Evolutionary conservation across 2,329 filamentous ascomycete species (phyloP), one percentile per base, ranked within the genome.

Genomic region (Rugonectria rugulosa): DNA sequence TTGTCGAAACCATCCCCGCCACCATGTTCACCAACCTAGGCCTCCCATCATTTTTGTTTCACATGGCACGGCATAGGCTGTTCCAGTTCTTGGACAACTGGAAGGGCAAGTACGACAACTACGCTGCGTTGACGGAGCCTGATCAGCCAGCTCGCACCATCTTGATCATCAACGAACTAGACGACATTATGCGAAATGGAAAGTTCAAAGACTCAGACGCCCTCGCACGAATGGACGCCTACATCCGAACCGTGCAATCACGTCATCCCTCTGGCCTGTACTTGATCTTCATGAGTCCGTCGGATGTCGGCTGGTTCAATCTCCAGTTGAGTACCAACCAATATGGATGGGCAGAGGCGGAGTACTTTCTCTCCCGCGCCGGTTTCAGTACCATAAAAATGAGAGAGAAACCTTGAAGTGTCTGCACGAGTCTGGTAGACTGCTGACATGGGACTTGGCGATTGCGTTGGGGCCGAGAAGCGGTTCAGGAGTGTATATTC

Each of bases 1-100:
- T n/a, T 2, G 49, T 52, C 17, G 40, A 53, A 6, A 21, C 40
- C 17, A 17, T 45, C 4, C 41, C 41, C 17, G 32, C 49, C n/a
- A 19, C 41, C 14, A 11, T 10, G 10, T 20, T 43, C 27, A n/a
- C 41, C 14, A 20, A 15, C 23, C 24, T 19, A 20, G 4, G n/a
- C 11, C 15, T 26, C 6, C 8, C 7, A 14, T 20, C 23, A 3
- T 17, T 43, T 23, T 15, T 17, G n/a, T 4, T 7, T 26, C 24
- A 31, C 14, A 7, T 20, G 23, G 11, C 31, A 11, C 14, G 6
- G 24, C 15, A 43, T 11, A 29, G 20, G 10, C 9, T 43, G 5
- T 31, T 26, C 8, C 8, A 6, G 10, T 12, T 32, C 5, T 7
- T 32, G 7, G 6, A n/a, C 29, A 32, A 15, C 29, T 32, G 29